Percentiles rank a stretch among this genome's conserved stretches.
Evolutionary conservation across 345 rosid genomes (phyloP).

Genomic region (Eutrema yunnanense): DNA sequence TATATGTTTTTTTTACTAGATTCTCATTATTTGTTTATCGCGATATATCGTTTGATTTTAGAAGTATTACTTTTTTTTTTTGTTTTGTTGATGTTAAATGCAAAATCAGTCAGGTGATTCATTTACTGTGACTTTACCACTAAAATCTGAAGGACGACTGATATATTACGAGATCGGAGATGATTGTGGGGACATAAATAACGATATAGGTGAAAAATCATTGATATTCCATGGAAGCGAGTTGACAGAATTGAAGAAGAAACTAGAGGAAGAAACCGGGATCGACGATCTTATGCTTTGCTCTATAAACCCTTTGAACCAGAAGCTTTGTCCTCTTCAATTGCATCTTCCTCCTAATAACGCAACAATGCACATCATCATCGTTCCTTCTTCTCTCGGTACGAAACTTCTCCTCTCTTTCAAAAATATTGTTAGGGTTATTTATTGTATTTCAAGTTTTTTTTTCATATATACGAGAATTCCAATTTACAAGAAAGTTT

Average conservation of each 20-base stretch:
- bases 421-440: not conserved
- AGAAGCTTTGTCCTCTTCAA: conserved; percentile 68
- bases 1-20: no score
- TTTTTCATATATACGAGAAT: not conserved
- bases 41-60: no score
- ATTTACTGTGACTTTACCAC: conserved; percentile 13
- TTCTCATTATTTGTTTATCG: no score
- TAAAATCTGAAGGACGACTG: conserved; percentile 45
- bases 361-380: conserved; percentile 53
- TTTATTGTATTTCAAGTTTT: not conserved
- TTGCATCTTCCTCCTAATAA: conserved; percentile 92
- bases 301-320: conserved; percentile 59
- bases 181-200: conserved; percentile 41
- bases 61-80: not conserved
- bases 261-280: conserved; percentile 54
- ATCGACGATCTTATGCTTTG: conserved; percentile 48
- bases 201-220: conserved; percentile 28
- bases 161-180: conserved; percentile 54
- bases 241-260: conserved; percentile 50
- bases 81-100: not conserved
- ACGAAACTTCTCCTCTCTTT: not conserved
- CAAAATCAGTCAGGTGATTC: conserved; percentile 14
- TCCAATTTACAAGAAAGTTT: not conserved
- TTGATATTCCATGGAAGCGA: conserved; percentile 59
- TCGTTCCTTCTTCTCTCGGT: conserved; percentile 41